Evolutionary conservation across 2,329 filamentous ascomycete genomes (phyloP).

Genomic region (Drechslera avenae): DNA sequence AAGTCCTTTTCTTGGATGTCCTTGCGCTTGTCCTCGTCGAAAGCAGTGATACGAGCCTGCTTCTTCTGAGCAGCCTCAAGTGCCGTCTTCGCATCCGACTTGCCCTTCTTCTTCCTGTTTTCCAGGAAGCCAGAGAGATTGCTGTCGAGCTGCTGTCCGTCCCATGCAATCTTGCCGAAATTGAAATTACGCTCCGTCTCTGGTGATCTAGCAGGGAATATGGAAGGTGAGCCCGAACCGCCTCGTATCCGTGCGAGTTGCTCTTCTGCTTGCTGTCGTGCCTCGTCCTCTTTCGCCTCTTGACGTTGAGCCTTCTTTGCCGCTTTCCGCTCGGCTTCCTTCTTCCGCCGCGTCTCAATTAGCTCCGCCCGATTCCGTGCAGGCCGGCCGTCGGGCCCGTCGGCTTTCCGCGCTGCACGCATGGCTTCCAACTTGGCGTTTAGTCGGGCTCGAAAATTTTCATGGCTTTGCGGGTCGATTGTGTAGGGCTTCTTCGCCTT

Average conservation of each 20-base stretch:
- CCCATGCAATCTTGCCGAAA: constrained; percentile 92
- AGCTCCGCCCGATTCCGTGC: constrained; percentile 88
- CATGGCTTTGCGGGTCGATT: constrained; percentile 60
- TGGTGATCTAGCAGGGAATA: constrained; percentile 55
- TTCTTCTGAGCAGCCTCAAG: constrained; percentile 87
- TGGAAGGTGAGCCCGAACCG: constrained; percentile 62
- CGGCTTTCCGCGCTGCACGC: constrained; percentile 83
- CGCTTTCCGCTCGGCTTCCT: constrained; percentile 82
- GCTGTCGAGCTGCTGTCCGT: constrained; percentile 79
- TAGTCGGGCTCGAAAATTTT: constrained; percentile 77
- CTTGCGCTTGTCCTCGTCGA: constrained; percentile 79
- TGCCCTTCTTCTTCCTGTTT: constrained; percentile 76
- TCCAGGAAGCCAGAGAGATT: constrained; percentile 67
- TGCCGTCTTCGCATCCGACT: constrained; percentile 82
- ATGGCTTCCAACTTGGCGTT: constrained; percentile 84
- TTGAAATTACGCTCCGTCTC: constrained; percentile 71
- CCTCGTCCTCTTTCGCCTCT: constrained; percentile 80
- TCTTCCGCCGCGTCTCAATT: constrained; percentile 84
- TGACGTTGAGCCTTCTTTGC: constrained; percentile 85
- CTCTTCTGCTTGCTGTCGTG: constrained; percentile 62
- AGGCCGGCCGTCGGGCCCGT: constrained; percentile 78
- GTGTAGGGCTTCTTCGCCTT: constrained; percentile 40
- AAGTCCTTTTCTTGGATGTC: constrained; percentile 92
- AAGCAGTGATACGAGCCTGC: constrained; percentile 74
- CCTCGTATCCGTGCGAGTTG: constrained; percentile 62